Evolutionary conservation across 768 basidiomycete species (phyloP), one percentile per base, ranked within the genome.

Genomic region (Macrolepiota fuliginosa): DNA sequence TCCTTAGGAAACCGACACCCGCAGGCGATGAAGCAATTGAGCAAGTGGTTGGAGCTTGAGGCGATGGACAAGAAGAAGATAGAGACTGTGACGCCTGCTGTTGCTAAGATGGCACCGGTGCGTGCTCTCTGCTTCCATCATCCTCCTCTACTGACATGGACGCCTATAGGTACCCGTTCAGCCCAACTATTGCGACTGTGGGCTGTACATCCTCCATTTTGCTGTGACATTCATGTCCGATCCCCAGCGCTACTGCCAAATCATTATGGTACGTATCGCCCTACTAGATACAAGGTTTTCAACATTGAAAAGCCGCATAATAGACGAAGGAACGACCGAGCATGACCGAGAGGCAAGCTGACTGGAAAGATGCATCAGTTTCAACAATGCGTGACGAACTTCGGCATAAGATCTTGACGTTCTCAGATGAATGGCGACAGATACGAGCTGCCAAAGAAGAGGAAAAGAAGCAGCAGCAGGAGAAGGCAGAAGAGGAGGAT

Each of bases 121-220:
- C 40, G 79, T 73, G 25, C 27, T 2, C 19, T 54, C 13, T n/a
- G 25, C 35, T 27, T 5, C 25, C 51, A 39, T 36, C n/a, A 47
- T 52, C 5, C 45, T 36, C 32, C 32, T 17, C 62, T 37, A 49
- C 13, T 40, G 25, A 50, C n/a, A 50, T 42, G 1, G 35, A 25
- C 12, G 37, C n/a, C 15, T 50, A 29, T 65, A 96, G 93, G 92
- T 95, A 3, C 96, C 96, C 3, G 77, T 79, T 24, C 97, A 99
- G 70, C 85, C 86, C 15, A 98, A 98, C 70, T 92, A 79, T 64
- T 92, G 88, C 68, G 96, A 98, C 71, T 99, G 97, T 66, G 97
- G 97, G 5, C 71, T 97, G 29, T 99, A 92, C 72, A 80, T 98
- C 12, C 77, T 98, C 11, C 94, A 98, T 69, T 93, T 93, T 54